phyloP scores from a whole-genome alignment of 148 eudicot species.

The Bassia scoparia region DNA sequence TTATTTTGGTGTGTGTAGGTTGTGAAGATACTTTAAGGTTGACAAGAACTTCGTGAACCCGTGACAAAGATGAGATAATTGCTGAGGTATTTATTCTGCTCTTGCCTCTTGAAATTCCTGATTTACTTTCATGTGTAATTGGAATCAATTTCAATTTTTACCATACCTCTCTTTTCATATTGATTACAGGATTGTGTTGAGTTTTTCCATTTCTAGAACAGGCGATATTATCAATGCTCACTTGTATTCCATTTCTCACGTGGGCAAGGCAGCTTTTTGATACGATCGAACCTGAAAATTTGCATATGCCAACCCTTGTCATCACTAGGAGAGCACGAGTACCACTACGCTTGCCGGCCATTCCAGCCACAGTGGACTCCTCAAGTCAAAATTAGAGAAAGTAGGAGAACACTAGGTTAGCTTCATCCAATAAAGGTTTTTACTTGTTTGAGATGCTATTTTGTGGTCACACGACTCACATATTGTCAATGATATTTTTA shows the following conservation, averaged over 20 bases:
- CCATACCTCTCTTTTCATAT: too few relatives aligned
- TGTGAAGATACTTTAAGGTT: constrained; percentile 57
- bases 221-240: not conserved
- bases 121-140: not conserved
- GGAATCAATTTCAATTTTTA: too few relatives aligned
- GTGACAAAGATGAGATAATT: constrained; percentile 76
- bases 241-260: constrained; percentile 16
- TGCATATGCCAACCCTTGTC: constrained; percentile 69
- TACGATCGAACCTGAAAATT: constrained; percentile 60
- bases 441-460: not conserved
- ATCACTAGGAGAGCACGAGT: constrained; percentile 62
- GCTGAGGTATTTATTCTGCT: constrained; percentile 57
- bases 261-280: constrained; percentile 77
- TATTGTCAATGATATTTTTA: not conserved
- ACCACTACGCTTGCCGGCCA: constrained; percentile 72
- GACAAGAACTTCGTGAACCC: constrained; percentile 77
- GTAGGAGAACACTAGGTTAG: constrained; percentile 19
- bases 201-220: not conserved
- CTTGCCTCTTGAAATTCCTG: not conserved
- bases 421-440: constrained; percentile 2
- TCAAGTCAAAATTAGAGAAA: constrained; percentile 67
- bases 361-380: constrained; percentile 82
- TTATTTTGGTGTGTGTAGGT: constrained; percentile 39
- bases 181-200: not conserved
- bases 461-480: not conserved